These are phyloP conservation scores for Aspergillus aculeatinus DNA, from an alignment of 2,329 filamentous ascomycete species.

Conservation along the genomic window DNA sequence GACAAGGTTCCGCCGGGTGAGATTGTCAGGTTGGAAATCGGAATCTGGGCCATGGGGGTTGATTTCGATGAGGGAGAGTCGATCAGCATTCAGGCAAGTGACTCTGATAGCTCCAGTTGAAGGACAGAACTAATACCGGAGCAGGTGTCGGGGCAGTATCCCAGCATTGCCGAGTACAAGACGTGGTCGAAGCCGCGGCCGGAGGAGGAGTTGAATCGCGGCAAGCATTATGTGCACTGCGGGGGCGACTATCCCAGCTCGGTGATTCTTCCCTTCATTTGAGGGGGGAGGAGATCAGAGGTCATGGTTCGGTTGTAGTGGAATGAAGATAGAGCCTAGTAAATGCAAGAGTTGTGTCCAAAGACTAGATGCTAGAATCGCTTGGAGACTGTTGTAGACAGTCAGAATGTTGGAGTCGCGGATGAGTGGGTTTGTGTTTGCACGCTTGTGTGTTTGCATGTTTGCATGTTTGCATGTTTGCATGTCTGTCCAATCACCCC, in stretches of 20 bases:
- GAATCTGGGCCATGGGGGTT: slow-evolving; percentile 8
- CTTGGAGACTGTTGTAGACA: too few species aligned
- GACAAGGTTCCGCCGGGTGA: slow-evolving; percentile 2
- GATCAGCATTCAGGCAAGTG: background rate
- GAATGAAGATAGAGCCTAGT: too few species aligned
- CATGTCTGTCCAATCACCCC: too few species aligned
- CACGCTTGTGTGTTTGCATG: too few species aligned
- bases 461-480: too few species aligned
- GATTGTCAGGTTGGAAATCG: slow-evolving; percentile 4
- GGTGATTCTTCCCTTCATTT: background rate
- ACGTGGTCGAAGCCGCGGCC: background rate
- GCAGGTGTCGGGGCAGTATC: slow-evolving; percentile 7
- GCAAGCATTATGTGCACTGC: slow-evolving; percentile 1
- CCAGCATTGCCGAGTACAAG: slow-evolving; percentile 6
- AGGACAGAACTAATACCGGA: background rate
- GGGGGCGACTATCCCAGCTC: slow-evolving; percentile 1
- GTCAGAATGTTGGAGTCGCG: too few species aligned
- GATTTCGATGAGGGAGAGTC: slow-evolving; percentile 7
- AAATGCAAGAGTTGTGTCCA: too few species aligned
- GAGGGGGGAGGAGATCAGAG: background rate
- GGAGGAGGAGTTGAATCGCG: background rate
- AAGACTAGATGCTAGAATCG: too few species aligned
- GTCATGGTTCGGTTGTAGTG: background rate
- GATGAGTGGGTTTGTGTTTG: too few species aligned
- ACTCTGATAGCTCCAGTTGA: background rate